Evolutionary conservation across 2,329 filamentous ascomycete species (phyloP), one percentile per base, ranked within the genome.

Genomic region (Diaporthe capsici): DNA sequence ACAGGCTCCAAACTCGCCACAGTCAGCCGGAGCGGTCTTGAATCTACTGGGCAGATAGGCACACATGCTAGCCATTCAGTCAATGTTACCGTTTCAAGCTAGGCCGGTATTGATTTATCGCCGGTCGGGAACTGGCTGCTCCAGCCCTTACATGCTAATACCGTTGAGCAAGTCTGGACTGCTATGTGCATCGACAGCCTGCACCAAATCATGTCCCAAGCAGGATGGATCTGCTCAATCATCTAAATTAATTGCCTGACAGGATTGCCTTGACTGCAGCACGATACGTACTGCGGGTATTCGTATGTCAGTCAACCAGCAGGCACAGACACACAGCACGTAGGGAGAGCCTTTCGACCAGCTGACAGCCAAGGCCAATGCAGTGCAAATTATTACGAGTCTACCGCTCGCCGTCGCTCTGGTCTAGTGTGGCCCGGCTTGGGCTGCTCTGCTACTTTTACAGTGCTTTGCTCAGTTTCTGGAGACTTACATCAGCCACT

Each of bases 31-130:
- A n/a, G 20, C n/a, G 44, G 31, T n/a, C 4, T 20, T 53, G 25
- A 37, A 39, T 10, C 31, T 25, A 12, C 37, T 3, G 44, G n/a
- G 15, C n/a, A 25, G 12, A 25, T 2, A 42, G 22, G 37, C 34
- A 61, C 22, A 28, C n/a, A 39, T 51, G 31, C 47, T 25, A 51
- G 20, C 22, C 39, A 31, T 42, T 9, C 25, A n/a, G 25, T 47
- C 9, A 8, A 8, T 70, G n/a, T 39, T 55, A 55, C 65, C 49
- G 65, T 70, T 70, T 70, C 65, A 70, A 42, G 65, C 65, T 70
- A 70, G 65, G 20, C 65, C 34, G 3, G 47, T 39, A n/a, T 42
- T 31, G 49, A 70, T 55, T 70, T 42, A 70, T 55, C 49, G n/a
- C 34, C n/a, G 49, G 22, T 42, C 49, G 15, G 49, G 44, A 31